Evolutionary conservation across 1,284 basidiomycete genomes (phyloP).

Genomic region (Pseudozyma flocculosa): DNA sequence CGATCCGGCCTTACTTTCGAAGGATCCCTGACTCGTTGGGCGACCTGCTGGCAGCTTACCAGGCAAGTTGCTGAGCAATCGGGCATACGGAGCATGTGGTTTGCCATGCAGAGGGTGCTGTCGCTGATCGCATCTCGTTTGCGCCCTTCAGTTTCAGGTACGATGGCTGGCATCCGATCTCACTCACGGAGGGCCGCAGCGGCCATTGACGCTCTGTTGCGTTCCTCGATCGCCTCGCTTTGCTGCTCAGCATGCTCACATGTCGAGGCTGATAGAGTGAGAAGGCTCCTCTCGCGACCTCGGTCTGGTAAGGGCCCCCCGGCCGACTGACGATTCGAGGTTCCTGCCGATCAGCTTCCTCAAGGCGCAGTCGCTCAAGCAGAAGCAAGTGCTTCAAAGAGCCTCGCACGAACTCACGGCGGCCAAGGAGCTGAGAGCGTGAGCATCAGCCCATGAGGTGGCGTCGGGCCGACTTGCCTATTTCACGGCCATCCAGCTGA

Average conservation of each 20-base stretch:
- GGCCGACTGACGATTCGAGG: background rate
- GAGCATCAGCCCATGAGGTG: too few species aligned
- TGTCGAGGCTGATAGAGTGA: conserved; percentile 20
- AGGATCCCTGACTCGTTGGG: background rate
- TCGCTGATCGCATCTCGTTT: too few species aligned
- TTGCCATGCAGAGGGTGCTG: too few species aligned
- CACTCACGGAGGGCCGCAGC: too few species aligned
- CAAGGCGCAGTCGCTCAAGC: conserved; percentile 13
- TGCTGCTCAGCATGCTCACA: conserved; percentile 5
- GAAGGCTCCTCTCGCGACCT: background rate
- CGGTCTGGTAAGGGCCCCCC: background rate
- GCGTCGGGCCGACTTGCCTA: too few species aligned
- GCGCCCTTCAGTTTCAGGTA: background rate
- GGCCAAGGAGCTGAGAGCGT: conserved; percentile 8
- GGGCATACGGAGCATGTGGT: too few species aligned
- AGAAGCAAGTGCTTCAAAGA: conserved; percentile 19
- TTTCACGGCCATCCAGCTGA: too few species aligned
- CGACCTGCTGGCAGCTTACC: background rate
- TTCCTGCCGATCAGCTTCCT: conserved; percentile 12
- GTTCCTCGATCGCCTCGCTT: too few species aligned
- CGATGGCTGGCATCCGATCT: too few species aligned
- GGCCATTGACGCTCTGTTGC: too few species aligned
- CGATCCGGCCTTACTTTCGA: background rate
- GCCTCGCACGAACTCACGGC: conserved; percentile 14
- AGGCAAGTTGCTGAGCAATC: background rate